These are phyloP conservation scores for Euphorbia corollata DNA, from an alignment of 441 rosid species.

Conservation along the genomic window DNA sequence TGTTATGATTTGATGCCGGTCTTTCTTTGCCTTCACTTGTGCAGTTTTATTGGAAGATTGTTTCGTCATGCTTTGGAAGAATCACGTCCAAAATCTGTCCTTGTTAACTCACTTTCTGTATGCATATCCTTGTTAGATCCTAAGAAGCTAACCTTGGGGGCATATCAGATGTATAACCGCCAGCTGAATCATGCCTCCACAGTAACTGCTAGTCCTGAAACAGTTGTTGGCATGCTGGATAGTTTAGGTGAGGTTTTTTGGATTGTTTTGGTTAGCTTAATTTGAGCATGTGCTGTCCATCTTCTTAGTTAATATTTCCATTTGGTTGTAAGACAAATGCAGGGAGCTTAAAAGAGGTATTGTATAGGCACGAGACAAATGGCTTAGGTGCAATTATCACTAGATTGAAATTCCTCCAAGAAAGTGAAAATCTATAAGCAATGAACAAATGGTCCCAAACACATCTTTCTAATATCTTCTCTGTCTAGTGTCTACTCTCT, in stretches of 20 bases:
- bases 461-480: neutral
- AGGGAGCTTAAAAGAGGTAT: neutral
- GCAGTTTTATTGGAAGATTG: conserved; percentile 71
- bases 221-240: conserved; percentile 80
- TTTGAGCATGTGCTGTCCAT: neutral
- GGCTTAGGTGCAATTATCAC: neutral
- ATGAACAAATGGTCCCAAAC: no score
- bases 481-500: neutral
- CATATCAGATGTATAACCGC: conserved; percentile 54
- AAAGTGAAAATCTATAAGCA: neutral
- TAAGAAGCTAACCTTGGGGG: conserved; percentile 61
- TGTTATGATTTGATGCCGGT: conserved; percentile 10
- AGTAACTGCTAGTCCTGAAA: conserved; percentile 56
- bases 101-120: conserved; percentile 78
- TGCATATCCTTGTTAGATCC: conserved; percentile 93
- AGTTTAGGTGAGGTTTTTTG: conserved; percentile 58
- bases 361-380: neutral
- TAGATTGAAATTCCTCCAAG: neutral
- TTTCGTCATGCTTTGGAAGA: conserved; percentile 79
- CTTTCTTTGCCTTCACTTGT: conserved; percentile 16
- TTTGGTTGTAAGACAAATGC: neutral
- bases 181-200: conserved; percentile 56
- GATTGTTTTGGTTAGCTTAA: neutral
- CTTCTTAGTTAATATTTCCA: neutral
- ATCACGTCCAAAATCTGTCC: conserved; percentile 79